Evolutionary conservation across 306 rosid genomes (phyloP).

Genomic region (Corylus heterophylla): DNA sequence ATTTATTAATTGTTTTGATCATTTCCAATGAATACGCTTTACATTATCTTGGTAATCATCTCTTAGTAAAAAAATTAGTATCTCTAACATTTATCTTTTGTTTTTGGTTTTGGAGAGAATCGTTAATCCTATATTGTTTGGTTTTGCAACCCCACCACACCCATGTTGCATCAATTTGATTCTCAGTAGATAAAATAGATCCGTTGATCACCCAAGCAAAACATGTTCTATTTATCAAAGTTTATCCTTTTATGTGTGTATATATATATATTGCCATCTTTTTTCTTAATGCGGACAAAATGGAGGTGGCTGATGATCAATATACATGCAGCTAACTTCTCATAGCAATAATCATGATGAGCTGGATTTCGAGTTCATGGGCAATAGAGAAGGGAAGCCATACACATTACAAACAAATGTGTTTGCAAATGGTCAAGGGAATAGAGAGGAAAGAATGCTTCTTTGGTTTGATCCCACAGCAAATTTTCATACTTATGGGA

Average conservation of each 20-base stretch:
- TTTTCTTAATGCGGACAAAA: too few relatives aligned
- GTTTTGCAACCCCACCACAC: too few relatives aligned
- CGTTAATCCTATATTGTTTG: too few relatives aligned
- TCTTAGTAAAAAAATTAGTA: too few relatives aligned
- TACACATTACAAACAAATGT: slow-evolving; percentile 57
- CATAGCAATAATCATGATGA: slow-evolving; percentile 41
- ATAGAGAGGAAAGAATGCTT: slow-evolving; percentile 48
- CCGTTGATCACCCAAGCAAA: background rate
- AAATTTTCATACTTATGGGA: slow-evolving; percentile 42
- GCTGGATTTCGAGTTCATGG: slow-evolving; percentile 69
- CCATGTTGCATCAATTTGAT: background rate
- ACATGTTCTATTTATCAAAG: too few relatives aligned
- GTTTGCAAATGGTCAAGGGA: slow-evolving; percentile 40
- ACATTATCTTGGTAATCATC: too few relatives aligned
- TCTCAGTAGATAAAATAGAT: background rate
- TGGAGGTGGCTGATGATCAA: too few relatives aligned
- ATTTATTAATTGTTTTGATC: too few relatives aligned
- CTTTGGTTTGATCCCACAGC: slow-evolving; percentile 68
- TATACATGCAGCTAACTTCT: slow-evolving; percentile 41
- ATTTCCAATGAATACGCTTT: too few relatives aligned
- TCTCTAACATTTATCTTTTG: too few relatives aligned
- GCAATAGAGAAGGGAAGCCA: slow-evolving; percentile 46
- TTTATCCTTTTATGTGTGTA: too few relatives aligned
- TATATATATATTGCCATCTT: background rate
- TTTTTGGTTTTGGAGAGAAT: too few relatives aligned